phyloP scores from a whole-genome alignment of 306 rosid genomes.

The Lagenaria siceraria region DNA sequence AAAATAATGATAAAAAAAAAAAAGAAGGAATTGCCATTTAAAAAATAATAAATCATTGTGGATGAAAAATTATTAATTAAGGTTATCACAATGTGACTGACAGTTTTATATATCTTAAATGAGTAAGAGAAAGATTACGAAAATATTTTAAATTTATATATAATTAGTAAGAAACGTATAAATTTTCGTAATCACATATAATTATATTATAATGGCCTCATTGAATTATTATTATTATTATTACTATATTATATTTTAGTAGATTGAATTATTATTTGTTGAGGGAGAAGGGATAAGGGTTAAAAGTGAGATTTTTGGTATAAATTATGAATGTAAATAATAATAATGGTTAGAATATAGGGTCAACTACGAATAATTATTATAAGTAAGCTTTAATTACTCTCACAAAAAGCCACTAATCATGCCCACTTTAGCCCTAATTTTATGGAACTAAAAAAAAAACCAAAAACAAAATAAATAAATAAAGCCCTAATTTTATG shows the following conservation, averaged over 20 bases:
- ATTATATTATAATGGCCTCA: no score
- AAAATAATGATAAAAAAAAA: background rate
- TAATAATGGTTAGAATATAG: background rate
- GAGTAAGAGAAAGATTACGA: no score
- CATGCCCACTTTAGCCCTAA: conserved; percentile 8
- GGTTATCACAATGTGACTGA: no score
- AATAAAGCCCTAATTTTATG: conserved; percentile 2
- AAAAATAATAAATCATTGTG: background rate
- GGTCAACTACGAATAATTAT: conserved; percentile 2
- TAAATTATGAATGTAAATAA: background rate
- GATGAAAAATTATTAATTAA: no score
- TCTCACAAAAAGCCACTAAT: background rate
- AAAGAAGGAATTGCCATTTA: background rate
- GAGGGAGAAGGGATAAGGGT: background rate
- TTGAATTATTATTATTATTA: no score
- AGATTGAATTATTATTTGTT: background rate
- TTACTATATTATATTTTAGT: no score
- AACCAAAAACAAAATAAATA: no score
- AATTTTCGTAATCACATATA: no score
- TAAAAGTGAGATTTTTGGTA: background rate
- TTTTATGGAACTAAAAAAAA: background rate
- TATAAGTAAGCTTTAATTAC: background rate
- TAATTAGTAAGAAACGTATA: no score
- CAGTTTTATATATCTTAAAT: no score
- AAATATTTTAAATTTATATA: no score